Conservation (phyloP, 176 grass and related monocot genomes). For the Pharus latifolius region DNA sequence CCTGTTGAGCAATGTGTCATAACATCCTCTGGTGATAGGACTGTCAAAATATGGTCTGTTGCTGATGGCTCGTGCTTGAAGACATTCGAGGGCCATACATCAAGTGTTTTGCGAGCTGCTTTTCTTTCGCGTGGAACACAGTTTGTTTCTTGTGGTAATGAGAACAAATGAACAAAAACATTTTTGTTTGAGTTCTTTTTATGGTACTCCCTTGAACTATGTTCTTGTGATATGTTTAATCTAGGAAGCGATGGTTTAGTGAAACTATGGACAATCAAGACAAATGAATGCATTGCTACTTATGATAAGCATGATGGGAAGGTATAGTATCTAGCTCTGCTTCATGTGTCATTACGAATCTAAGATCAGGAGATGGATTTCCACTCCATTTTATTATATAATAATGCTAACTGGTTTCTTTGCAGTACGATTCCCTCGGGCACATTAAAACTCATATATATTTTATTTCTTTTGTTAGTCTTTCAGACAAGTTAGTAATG, state of each 20-base stretch:
- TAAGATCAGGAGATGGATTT: neutral
- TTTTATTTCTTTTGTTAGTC: neutral
- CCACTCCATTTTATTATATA: neutral
- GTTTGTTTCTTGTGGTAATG: conserved; percentile 80
- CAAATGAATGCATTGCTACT: conserved; percentile 87
- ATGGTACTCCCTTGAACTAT: neutral
- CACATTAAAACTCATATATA: neutral
- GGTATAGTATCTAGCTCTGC: conserved; percentile 28
- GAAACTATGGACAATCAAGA: conserved; percentile 89
- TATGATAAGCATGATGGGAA: conserved; percentile 96
- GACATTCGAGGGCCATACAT: conserved; percentile 90
- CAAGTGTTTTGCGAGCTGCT: conserved; percentile 68
- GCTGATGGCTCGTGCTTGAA: conserved; percentile 89
- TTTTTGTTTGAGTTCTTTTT: neutral
- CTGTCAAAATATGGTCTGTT: conserved; percentile 86
- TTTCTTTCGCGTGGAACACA: conserved; percentile 83
- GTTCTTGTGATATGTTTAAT: conserved; percentile 26
- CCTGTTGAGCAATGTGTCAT: conserved; percentile 87
- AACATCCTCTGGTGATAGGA: conserved; percentile 89
- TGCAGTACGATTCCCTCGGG: neutral
- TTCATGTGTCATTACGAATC: neutral
- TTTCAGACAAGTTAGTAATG: neutral
- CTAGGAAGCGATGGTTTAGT: conserved; percentile 91
- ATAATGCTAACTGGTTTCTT: neutral
- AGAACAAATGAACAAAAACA: conserved; percentile 1